phyloP scores from a whole-genome alignment of 108 stramenopile genomes.

The Fragilaria radians region DNA sequence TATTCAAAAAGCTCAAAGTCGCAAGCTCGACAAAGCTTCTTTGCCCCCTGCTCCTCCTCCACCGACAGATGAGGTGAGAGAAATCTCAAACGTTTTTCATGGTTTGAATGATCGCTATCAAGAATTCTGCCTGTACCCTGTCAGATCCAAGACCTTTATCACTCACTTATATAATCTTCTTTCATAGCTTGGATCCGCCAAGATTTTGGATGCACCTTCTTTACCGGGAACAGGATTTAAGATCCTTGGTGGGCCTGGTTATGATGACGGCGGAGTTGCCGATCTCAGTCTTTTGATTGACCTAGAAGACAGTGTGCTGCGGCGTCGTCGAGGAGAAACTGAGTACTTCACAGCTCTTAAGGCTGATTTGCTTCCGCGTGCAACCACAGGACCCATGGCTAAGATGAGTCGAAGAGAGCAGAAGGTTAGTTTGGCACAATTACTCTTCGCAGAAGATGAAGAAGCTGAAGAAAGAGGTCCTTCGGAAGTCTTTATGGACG shows the following conservation, averaged over 20 bases:
- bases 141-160: too few species aligned
- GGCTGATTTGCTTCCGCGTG: conserved; percentile 76
- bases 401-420: conserved; percentile 76
- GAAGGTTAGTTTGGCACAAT: conserved; percentile 79
- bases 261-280: conserved; percentile 87
- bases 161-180: too few species aligned
- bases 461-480: conserved; percentile 79
- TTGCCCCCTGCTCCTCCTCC: conserved; percentile 72
- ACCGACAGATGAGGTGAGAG: conserved; percentile 60
- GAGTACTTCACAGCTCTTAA: conserved; percentile 76
- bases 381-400: conserved; percentile 62
- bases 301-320: conserved; percentile 74
- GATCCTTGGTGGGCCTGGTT: conserved; percentile 72
- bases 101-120: neutral
- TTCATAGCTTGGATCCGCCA: conserved; percentile 80
- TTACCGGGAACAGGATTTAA: conserved; percentile 79
- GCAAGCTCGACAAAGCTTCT: conserved; percentile 69
- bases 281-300: conserved; percentile 86
- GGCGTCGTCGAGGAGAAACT: conserved; percentile 78
- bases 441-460: conserved; percentile 80
- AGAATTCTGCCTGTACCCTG: too few species aligned
- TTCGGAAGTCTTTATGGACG: conserved; percentile 74
- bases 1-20: conserved; percentile 46
- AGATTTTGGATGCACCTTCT: conserved; percentile 68
- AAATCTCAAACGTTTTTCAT: conserved; percentile 20